A percentile compares a stretch with the other conserved stretches of the same genome.
phyloP scores from a whole-genome alignment of 2,329 filamentous ascomycete species.

The Microcyclospora pomicola region DNA sequence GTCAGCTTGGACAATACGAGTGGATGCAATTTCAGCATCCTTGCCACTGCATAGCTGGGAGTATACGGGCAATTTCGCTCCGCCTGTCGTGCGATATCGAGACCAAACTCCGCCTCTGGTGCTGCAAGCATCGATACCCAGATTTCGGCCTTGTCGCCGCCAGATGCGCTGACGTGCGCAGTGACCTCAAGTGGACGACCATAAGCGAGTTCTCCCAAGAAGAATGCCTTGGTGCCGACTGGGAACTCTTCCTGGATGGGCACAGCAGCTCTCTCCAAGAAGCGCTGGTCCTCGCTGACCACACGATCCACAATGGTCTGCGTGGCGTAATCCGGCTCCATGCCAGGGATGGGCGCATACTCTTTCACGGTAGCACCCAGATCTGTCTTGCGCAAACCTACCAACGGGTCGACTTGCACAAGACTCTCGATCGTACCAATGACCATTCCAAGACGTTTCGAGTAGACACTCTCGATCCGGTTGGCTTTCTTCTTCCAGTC shows the following conservation, averaged over 20 bases:
- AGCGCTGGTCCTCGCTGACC: slow-evolving; percentile 78
- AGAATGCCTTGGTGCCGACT: slow-evolving; percentile 69
- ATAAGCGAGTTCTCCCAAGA: slow-evolving; percentile 85
- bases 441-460: slow-evolving; percentile 76
- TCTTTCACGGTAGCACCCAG: slow-evolving; percentile 86
- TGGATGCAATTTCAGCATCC: slow-evolving; percentile 65
- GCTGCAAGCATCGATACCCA: slow-evolving; percentile 58
- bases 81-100: slow-evolving; percentile 54
- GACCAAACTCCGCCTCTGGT: slow-evolving; percentile 71
- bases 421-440: slow-evolving; percentile 79
- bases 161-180: slow-evolving; percentile 40
- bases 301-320: slow-evolving; percentile 86
- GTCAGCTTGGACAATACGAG: slow-evolving; percentile 91
- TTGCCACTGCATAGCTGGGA: slow-evolving; percentile 80
- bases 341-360: slow-evolving; percentile 70
- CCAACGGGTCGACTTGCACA: slow-evolving; percentile 86
- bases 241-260: slow-evolving; percentile 90
- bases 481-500: slow-evolving; percentile 75
- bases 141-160: slow-evolving; percentile 60
- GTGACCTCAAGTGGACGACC: slow-evolving; percentile 77
- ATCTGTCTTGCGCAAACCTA: slow-evolving; percentile 78
- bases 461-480: slow-evolving; percentile 74
- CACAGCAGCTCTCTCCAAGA: slow-evolving; percentile 77
- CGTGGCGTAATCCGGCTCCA: slow-evolving; percentile 80
- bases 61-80: slow-evolving; percentile 62